Percentiles rank a stretch among this genome's conserved stretches.
Evolutionary conservation across 352 stramenopile genomes (phyloP).

Genomic region (Elongisporangium anandrum): DNA sequence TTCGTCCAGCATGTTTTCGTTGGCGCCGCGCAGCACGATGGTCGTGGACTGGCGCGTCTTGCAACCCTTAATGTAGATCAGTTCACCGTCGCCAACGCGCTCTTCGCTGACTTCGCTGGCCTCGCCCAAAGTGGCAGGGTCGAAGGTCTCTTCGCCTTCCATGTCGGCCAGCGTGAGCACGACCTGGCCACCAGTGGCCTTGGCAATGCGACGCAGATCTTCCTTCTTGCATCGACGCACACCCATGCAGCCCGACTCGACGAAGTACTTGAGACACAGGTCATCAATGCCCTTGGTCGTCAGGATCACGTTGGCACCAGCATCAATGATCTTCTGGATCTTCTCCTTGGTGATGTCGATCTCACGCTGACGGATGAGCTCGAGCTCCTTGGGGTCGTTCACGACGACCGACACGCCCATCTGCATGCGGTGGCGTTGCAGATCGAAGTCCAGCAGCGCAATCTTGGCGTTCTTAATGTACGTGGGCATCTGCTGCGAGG

Average conservation of each 20-base stretch:
- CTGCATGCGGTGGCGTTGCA: constrained; percentile 98
- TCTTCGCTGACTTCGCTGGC: constrained; percentile 94
- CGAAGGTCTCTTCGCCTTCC: constrained; percentile 98
- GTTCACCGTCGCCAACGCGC: constrained; percentile 97
- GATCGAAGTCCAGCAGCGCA: constrained; percentile 98
- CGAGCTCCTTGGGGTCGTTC: constrained; percentile 94
- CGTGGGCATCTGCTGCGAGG: constrained; percentile 97
- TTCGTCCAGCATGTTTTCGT: constrained; percentile 99
- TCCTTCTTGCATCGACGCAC: constrained; percentile 97
- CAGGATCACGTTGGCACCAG: constrained; percentile 98
- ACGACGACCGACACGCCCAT: constrained; percentile 94
- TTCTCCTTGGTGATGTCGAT: constrained; percentile 99
- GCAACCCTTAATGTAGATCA: constrained; percentile 98
- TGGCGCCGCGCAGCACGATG: constrained; percentile 97
- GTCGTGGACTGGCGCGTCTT: constrained; percentile 93
- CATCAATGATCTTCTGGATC: constrained; percentile 99
- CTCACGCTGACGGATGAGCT: constrained; percentile 98
- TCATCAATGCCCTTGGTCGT: constrained; percentile 99
- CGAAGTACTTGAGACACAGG: constrained; percentile 99
- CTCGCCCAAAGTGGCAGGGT: constrained; percentile 89
- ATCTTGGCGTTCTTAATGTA: constrained; percentile 94
- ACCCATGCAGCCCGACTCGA: constrained; percentile 96
- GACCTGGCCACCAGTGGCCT: constrained; percentile 96
- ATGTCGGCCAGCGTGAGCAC: constrained; percentile 98
- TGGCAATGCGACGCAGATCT: constrained; percentile 97